These are phyloP conservation scores for Paecilomyces sp. DNA, from an alignment of 2,329 filamentous ascomycete species.

Conservation along the genomic window DNA sequence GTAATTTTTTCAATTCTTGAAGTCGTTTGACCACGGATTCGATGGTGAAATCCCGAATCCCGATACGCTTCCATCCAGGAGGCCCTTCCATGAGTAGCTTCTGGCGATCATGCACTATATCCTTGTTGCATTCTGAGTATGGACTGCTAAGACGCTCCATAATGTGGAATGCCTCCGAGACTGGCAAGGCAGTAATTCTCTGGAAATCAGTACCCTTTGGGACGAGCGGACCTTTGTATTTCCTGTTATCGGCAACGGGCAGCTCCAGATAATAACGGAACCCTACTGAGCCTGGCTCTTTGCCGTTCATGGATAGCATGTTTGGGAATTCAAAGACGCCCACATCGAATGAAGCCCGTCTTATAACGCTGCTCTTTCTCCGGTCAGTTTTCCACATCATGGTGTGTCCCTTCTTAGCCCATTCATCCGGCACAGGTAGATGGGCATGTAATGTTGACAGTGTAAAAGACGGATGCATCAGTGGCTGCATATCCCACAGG, in stretches of 20 bases:
- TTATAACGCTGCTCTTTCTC: constrained; percentile 18
- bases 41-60: constrained; percentile 31
- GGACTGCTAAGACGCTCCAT: constrained; percentile 27
- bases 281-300: constrained; percentile 40
- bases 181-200: constrained; percentile 17
- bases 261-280: constrained; percentile 43
- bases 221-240: constrained; percentile 15
- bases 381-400: constrained; percentile 17
- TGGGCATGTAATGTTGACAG: constrained; percentile 38
- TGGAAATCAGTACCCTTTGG: constrained; percentile 13
- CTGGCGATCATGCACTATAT: constrained; percentile 27
- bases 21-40: constrained; percentile 27
- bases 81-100: constrained; percentile 31
- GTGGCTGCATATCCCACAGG: constrained; percentile 31
- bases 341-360: constrained; percentile 35
- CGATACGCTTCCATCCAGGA: constrained; percentile 33
- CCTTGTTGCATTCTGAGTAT: constrained; percentile 28
- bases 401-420: constrained; percentile 19
- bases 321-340: constrained; percentile 43
- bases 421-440: constrained; percentile 33
- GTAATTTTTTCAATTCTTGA: constrained; percentile 23
- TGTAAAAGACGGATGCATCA: constrained; percentile 35
- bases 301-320: constrained; percentile 40
- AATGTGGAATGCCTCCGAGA: constrained; percentile 25
- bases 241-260: constrained; percentile 30